phyloP scores from a whole-genome alignment of 202 grass and related monocot genomes.

The Saccharum hybrid region DNA sequence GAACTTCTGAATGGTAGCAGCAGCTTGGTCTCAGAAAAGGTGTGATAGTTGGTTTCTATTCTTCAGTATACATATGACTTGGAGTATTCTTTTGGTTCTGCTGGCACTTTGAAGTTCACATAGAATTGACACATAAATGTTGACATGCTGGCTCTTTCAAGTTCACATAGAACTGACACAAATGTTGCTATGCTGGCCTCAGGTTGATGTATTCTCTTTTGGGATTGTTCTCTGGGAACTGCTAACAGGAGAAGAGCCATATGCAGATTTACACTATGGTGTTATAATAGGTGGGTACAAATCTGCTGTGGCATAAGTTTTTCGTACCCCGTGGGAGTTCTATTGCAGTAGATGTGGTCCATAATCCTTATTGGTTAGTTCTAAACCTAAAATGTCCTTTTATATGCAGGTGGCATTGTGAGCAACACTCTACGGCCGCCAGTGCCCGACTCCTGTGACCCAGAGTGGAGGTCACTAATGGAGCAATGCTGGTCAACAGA shows the following conservation, averaged over 20 bases:
- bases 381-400: neutral
- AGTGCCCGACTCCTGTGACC: slow-evolving; percentile 75
- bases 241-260: slow-evolving; percentile 91
- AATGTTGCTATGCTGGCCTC: slow-evolving; percentile 35
- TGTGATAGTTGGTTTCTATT: slow-evolving; percentile 36
- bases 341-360: neutral
- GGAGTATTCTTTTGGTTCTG: slow-evolving; percentile 18
- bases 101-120: neutral
- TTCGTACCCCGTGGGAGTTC: neutral
- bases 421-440: slow-evolving; percentile 80
- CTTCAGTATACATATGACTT: slow-evolving; percentile 5
- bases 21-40: slow-evolving; percentile 94
- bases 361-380: neutral
- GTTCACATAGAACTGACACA: slow-evolving; percentile 29
- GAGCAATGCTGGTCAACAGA: slow-evolving; percentile 94
- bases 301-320: neutral
- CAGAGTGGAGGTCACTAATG: slow-evolving; percentile 89
- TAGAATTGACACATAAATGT: slow-evolving; percentile 20
- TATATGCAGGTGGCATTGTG: slow-evolving; percentile 77
- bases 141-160: neutral
- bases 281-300: slow-evolving; percentile 80
- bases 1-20: slow-evolving; percentile 92
- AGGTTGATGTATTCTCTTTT: slow-evolving; percentile 99
- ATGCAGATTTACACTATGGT: slow-evolving; percentile 95
- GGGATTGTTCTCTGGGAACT: slow-evolving; percentile 97